A percentile compares a stretch with the other conserved stretches of the same genome.
Evolutionary conservation across 371 early-diverging fungal species (phyloP).

Genomic region (Umbelopsis sp.): DNA sequence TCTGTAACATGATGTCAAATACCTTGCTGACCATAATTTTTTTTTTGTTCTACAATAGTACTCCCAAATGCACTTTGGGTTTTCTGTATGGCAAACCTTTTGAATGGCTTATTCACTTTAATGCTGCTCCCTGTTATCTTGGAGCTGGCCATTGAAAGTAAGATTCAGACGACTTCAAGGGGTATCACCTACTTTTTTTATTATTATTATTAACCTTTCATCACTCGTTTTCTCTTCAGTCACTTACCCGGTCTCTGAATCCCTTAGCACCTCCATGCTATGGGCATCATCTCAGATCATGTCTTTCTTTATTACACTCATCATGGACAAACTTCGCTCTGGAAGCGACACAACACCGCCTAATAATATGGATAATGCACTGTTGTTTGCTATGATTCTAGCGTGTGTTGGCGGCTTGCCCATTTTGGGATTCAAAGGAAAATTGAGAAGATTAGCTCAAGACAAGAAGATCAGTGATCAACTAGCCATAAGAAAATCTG

Average conservation of each 20-base stretch:
- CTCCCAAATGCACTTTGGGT: not conserved
- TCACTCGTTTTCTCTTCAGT: not conserved
- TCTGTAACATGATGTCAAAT: not conserved
- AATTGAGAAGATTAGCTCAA: constrained; percentile 12
- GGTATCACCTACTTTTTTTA: not conserved
- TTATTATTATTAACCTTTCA: too few species aligned
- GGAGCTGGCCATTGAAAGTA: constrained; percentile 2
- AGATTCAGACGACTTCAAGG: not conserved
- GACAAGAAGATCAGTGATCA: not conserved
- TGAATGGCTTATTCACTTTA: constrained; percentile 1
- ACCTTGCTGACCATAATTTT: not conserved
- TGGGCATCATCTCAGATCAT: not conserved
- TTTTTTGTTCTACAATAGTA: not conserved
- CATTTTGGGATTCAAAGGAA: not conserved
- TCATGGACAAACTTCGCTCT: not conserved
- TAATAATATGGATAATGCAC: constrained; percentile 11
- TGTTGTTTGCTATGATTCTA: not conserved
- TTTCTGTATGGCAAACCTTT: not conserved
- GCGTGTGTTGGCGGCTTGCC: not conserved
- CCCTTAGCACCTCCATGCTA: not conserved
- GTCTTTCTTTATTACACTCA: not conserved
- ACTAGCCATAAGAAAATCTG: not conserved
- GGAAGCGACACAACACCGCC: not conserved
- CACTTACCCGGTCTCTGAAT: constrained; percentile 4
- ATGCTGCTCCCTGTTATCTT: not conserved